Evolutionary conservation across 108 stramenopile genomes (phyloP).

Genomic region (Nitzschia sp.): DNA sequence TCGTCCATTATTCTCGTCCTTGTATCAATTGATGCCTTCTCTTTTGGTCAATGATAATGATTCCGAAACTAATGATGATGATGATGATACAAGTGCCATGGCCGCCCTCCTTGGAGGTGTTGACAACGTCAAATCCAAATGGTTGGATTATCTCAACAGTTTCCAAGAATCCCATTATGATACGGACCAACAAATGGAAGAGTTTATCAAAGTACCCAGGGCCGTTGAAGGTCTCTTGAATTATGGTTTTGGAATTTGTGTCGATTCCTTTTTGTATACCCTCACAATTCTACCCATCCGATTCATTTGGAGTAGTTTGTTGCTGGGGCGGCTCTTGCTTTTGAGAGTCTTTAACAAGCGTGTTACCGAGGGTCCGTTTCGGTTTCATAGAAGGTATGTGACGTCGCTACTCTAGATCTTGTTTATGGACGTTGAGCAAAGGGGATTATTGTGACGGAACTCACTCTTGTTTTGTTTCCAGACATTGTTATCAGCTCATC

Average conservation of each 20-base stretch:
- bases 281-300: slow-evolving; percentile 89
- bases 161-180: slow-evolving; percentile 63
- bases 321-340: slow-evolving; percentile 34
- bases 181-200: slow-evolving; percentile 86
- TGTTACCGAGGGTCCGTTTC: slow-evolving; percentile 27
- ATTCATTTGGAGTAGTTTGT: slow-evolving; percentile 61
- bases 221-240: slow-evolving; percentile 84
- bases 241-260: slow-evolving; percentile 88
- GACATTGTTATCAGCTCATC: slow-evolving; percentile 87
- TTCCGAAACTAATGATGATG: no score
- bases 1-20: no score
- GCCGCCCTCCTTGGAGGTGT: no score
- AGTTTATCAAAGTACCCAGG: slow-evolving; percentile 91
- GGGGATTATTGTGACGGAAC: no score
- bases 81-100: no score
- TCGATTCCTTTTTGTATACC: slow-evolving; percentile 93
- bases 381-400: slow-evolving; percentile 50
- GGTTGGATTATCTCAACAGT: slow-evolving; percentile 56
- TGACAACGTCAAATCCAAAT: slow-evolving; percentile 37
- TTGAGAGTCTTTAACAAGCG: slow-evolving; percentile 5
- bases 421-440: slow-evolving; percentile 1
- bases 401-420: no score
- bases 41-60: no score
- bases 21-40: no score
- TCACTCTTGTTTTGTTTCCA: slow-evolving; percentile 4